Conservation (phyloP, 2,329 filamentous ascomycete species). For the Paramyrothecium roridum region DNA sequence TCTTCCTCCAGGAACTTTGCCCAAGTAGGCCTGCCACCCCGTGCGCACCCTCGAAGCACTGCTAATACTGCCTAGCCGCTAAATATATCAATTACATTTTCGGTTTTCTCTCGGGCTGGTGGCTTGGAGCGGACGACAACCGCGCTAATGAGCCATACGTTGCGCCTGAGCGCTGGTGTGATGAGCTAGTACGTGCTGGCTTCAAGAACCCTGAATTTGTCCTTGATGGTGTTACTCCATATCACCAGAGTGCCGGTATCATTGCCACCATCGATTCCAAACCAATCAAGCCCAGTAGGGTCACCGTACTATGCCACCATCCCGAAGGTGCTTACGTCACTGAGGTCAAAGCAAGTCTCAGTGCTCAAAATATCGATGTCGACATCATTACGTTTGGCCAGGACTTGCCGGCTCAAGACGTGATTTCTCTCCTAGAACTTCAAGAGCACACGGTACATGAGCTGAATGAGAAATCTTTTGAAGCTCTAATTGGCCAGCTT, state of each 20-base stretch:
- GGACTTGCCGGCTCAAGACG: too few species aligned
- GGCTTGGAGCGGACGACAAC: constrained; percentile 26
- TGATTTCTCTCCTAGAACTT: too few species aligned
- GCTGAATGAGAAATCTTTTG: too few species aligned
- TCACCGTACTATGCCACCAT: not conserved
- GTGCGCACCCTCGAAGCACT: too few species aligned
- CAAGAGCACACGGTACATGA: too few species aligned
- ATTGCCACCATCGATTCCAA: constrained; percentile 1
- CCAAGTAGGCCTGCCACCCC: not conserved
- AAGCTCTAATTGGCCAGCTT: too few species aligned
- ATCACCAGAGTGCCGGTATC: constrained; percentile 10
- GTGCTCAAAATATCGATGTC: too few species aligned
- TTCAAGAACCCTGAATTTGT: constrained; percentile 16
- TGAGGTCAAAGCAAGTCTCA: not conserved
- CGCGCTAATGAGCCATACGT: constrained; percentile 23
- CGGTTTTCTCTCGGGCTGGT: constrained; percentile 30
- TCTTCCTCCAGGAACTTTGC: constrained; percentile 25
- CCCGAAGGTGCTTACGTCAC: too few species aligned
- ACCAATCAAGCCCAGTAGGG: too few species aligned
- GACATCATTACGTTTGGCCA: not conserved
- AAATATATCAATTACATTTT: constrained; percentile 24
- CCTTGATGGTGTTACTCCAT: constrained; percentile 11
- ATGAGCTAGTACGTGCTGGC: constrained; percentile 19
- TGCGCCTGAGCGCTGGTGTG: constrained; percentile 17
- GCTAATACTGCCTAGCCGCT: not conserved